phyloP scores from a whole-genome alignment of 352 stramenopile species.

The Phytophthora citricola region DNA sequence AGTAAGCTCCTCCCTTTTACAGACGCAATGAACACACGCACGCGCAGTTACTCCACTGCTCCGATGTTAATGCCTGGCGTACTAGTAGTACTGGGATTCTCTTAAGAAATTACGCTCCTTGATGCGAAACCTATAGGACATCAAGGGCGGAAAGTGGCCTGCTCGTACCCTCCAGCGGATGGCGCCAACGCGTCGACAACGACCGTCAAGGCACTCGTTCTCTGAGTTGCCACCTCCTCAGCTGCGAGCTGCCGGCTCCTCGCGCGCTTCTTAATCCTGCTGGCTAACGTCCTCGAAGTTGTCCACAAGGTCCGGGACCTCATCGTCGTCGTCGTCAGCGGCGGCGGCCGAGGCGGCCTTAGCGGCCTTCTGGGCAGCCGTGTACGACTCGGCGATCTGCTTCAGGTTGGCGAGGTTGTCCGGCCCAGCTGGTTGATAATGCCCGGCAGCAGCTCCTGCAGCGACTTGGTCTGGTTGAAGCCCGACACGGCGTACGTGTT shows the following conservation, averaged over 20 bases:
- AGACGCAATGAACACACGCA: slow-evolving; percentile 31
- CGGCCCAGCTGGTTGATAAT: slow-evolving; percentile 99
- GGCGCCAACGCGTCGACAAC: slow-evolving; percentile 4
- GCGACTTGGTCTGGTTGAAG: slow-evolving; percentile 95
- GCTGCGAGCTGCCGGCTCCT: slow-evolving; percentile 18
- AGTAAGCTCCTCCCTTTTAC: background rate
- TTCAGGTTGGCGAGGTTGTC: slow-evolving; percentile 97
- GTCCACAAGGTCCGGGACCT: slow-evolving; percentile 98
- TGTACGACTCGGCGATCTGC: slow-evolving; percentile 93
- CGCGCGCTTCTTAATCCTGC: slow-evolving; percentile 73
- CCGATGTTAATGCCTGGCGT: slow-evolving; percentile 59
- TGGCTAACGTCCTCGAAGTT: slow-evolving; percentile 98
- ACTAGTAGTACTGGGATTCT: slow-evolving; percentile 69
- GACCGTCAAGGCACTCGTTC: slow-evolving; percentile 7
- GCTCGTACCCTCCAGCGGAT: slow-evolving; percentile 9
- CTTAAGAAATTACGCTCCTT: slow-evolving; percentile 54
- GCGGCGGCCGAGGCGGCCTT: slow-evolving; percentile 69
- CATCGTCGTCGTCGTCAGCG: slow-evolving; percentile 91
- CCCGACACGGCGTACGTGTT: slow-evolving; percentile 99
- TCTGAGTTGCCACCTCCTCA: slow-evolving; percentile 4
- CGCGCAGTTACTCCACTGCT: slow-evolving; percentile 26
- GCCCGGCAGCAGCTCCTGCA: slow-evolving; percentile 97
- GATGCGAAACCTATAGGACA: slow-evolving; percentile 54
- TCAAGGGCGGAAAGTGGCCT: slow-evolving; percentile 23
- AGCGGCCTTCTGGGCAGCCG: slow-evolving; percentile 75